Percentiles rank a stretch among this genome's conserved stretches.
Conservation (phyloP, 805 yeast genomes). For the Wilhelminamyces savonicus region DNA sequence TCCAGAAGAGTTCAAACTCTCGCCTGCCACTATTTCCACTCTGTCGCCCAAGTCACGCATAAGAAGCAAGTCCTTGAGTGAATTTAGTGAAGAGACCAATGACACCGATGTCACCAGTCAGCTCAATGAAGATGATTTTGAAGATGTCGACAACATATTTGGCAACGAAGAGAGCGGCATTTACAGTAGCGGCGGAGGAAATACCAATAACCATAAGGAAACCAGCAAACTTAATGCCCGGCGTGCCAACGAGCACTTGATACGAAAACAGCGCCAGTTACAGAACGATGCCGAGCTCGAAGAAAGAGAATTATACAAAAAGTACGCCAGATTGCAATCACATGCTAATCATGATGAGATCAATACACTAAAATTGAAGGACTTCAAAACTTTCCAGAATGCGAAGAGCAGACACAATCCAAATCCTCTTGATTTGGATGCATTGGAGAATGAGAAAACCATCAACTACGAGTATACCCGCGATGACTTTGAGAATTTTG, state of each 20-base stretch:
- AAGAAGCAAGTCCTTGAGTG: conserved; percentile 23
- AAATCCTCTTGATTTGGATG: conserved; percentile 10
- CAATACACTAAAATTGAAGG: conserved; percentile 24
- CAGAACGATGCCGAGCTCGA: conserved; percentile 29
- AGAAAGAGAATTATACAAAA: conserved; percentile 21
- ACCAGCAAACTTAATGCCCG: too few species aligned
- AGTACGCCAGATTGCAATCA: conserved; percentile 6
- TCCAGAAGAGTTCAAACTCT: too few species aligned
- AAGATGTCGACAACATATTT: conserved; percentile 31
- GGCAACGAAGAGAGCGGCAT: conserved; percentile 32
- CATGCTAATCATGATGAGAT: conserved; percentile 12
- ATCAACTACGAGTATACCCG: conserved; percentile 29
- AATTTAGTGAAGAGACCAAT: conserved; percentile 30
- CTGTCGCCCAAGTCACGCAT: conserved; percentile 5
- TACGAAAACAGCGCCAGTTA: conserved; percentile 15
- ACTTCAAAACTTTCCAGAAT: conserved; percentile 13
- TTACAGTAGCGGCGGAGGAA: conserved; percentile 16
- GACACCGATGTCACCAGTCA: conserved; percentile 36
- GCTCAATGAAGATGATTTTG: conserved; percentile 32
- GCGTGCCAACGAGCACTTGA: conserved; percentile 19
- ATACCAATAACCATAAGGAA: conserved; percentile 3
- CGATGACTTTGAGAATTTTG: conserved; percentile 32
- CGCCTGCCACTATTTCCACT: conserved; percentile 9
- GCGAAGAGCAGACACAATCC: too few species aligned
- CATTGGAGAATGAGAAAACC: conserved; percentile 26